A percentile compares a stretch with the other conserved stretches of the same genome.
Conservation (phyloP, 139 green algal species). For the Asterochloris sp. region DNA sequence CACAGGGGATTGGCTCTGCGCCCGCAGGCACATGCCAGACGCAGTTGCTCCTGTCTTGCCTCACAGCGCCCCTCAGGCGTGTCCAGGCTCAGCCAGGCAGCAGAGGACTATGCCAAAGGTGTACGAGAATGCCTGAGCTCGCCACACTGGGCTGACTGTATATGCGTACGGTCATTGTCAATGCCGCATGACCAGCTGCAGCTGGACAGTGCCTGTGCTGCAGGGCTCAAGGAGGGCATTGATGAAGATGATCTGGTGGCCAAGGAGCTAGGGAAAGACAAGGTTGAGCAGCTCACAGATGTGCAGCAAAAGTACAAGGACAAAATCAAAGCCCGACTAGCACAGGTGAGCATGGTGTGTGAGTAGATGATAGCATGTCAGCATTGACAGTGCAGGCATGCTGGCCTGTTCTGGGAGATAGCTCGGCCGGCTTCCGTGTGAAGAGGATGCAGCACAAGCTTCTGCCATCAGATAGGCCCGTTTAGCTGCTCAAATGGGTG, state of each 20-base stretch:
- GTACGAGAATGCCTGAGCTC: not conserved
- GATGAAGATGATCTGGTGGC: slow-evolving; percentile 69
- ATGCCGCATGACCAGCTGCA: not conserved
- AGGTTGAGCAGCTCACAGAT: slow-evolving; percentile 33
- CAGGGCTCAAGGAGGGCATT: slow-evolving; percentile 54
- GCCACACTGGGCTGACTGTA: not conserved
- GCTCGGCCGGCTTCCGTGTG: too few species aligned
- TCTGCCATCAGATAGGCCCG: not conserved
- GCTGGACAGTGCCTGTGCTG: not conserved
- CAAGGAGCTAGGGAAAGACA: slow-evolving; percentile 52
- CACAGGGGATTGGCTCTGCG: too few species aligned
- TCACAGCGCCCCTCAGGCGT: too few species aligned
- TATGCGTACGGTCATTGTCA: not conserved
- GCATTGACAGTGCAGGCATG: too few species aligned
- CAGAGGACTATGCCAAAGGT: slow-evolving; percentile 8
- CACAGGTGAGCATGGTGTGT: slow-evolving; percentile 29
- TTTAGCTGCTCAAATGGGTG: not conserved
- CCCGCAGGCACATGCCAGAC: too few species aligned
- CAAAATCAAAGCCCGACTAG: slow-evolving; percentile 72
- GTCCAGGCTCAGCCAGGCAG: slow-evolving; percentile 8
- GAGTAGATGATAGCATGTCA: too few species aligned
- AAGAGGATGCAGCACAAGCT: not conserved
- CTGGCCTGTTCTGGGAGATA: too few species aligned
- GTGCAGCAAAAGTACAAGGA: slow-evolving; percentile 68
- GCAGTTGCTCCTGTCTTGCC: too few species aligned